phyloP scores from a whole-genome alignment of 768 basidiomycete genomes.

The Tephrocybe sp. region DNA sequence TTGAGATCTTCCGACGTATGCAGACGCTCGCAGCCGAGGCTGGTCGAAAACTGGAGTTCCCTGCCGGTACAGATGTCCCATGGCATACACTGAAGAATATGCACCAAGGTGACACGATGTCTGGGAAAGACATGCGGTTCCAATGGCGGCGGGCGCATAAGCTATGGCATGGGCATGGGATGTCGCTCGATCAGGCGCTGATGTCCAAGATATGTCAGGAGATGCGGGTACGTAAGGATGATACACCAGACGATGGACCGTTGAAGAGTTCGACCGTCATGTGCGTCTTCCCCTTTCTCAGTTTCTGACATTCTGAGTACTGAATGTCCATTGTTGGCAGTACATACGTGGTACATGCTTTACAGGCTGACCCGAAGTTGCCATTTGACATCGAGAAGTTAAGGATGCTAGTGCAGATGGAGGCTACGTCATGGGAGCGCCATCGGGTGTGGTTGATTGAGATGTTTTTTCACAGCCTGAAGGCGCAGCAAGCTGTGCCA shows the following conservation, averaged over 20 bases:
- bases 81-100: background rate
- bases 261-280: slow-evolving; percentile 29
- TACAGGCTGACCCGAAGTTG: slow-evolving; percentile 24
- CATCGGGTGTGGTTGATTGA: slow-evolving; percentile 25
- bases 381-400: slow-evolving; percentile 27
- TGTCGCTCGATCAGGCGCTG: slow-evolving; percentile 18
- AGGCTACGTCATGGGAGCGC: slow-evolving; percentile 25
- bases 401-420: slow-evolving; percentile 28
- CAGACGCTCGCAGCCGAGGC: slow-evolving; percentile 21
- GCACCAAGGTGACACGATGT: background rate
- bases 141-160: slow-evolving; percentile 33
- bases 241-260: slow-evolving; percentile 10
- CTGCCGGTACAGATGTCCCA: background rate
- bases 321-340: slow-evolving; percentile 13
- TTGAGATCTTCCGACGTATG: slow-evolving; percentile 28
- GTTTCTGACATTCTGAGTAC: background rate
- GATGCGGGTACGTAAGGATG: slow-evolving; percentile 20
- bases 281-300: slow-evolving; percentile 17
- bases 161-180: slow-evolving; percentile 26
- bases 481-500: background rate
- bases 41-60: background rate
- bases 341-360: slow-evolving; percentile 29
- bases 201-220: slow-evolving; percentile 23
- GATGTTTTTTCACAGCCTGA: slow-evolving; percentile 9
- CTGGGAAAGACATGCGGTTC: slow-evolving; percentile 12